These are phyloP conservation scores for Crithidia fasciculata DNA, from an alignment of 208 protist genomes.

Conservation along the genomic window DNA sequence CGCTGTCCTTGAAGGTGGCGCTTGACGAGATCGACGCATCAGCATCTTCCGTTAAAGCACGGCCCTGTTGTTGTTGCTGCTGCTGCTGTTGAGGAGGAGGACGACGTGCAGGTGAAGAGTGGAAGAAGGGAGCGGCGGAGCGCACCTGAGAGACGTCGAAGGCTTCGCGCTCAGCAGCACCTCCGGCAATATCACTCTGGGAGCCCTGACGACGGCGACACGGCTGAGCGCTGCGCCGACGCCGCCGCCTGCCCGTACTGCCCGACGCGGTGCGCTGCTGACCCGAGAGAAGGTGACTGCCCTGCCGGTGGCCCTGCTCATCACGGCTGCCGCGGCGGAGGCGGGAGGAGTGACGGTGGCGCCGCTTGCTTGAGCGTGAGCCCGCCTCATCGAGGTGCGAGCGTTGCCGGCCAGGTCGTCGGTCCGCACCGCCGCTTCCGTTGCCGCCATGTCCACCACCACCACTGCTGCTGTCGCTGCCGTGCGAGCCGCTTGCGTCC, in stretches of 20 bases:
- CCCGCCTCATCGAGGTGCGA: not conserved
- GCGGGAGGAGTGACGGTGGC: not conserved
- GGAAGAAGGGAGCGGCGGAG: constrained; percentile 5
- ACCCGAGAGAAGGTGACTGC: not conserved
- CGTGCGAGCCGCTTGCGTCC: not conserved
- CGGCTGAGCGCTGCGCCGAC: not conserved
- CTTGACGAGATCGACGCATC: not conserved
- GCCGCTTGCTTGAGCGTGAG: not conserved
- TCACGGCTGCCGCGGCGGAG: not conserved
- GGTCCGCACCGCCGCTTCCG: not conserved
- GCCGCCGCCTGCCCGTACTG: not conserved
- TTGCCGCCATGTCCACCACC: not conserved
- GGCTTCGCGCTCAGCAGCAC: not conserved
- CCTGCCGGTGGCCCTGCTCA: not conserved
- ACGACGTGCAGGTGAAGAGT: not conserved
- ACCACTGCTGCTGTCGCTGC: not conserved
- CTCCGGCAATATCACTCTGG: too few species aligned
- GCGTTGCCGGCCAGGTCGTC: not conserved
- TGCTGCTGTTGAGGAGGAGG: too few species aligned
- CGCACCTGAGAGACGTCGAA: constrained; percentile 5
- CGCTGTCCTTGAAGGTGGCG: constrained; percentile 16
- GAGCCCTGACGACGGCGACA: too few species aligned
- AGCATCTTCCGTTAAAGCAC: not conserved
- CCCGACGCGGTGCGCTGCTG: not conserved
- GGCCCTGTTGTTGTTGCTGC: not conserved